These are phyloP conservation scores for Torulaspora quercuum DNA, from an alignment of 805 yeast genomes.

Conservation along the genomic window DNA sequence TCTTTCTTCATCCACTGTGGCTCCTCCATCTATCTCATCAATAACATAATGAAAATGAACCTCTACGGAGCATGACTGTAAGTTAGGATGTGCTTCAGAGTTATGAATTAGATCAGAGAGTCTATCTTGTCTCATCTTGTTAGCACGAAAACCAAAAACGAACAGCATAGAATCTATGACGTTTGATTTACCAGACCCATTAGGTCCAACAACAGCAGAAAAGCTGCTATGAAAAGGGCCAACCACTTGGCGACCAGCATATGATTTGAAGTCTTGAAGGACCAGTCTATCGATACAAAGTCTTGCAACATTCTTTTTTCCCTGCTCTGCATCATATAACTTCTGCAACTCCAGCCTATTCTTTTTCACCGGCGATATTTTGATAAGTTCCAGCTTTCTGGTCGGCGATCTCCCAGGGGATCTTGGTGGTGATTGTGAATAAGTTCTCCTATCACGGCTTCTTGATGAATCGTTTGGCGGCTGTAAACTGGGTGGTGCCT, in stretches of 20 bases:
- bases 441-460: conserved; percentile 34
- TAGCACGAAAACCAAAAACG: conserved; percentile 95
- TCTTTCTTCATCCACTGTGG: conserved; percentile 50
- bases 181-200: conserved; percentile 97
- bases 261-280: conserved; percentile 85
- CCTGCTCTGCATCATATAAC: conserved; percentile 29
- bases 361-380: conserved; percentile 41
- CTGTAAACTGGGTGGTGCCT: conserved; percentile 30
- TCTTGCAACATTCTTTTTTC: conserved; percentile 44
- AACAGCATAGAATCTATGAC: conserved; percentile 94
- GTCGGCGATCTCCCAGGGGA: conserved; percentile 40
- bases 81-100: conserved; percentile 65
- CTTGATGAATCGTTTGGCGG: conserved; percentile 37
- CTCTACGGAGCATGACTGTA: conserved; percentile 83
- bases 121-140: conserved; percentile 94
- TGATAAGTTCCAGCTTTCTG: conserved; percentile 41
- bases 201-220: conserved; percentile 97
- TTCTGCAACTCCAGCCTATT: conserved; percentile 34
- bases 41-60: conserved; percentile 77
- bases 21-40: conserved; percentile 50
- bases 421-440: conserved; percentile 34
- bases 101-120: conserved; percentile 90
- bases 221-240: conserved; percentile 95
- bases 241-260: conserved; percentile 86
- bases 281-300: conserved; percentile 72